phyloP scores from a whole-genome alignment of 768 basidiomycete genomes.

The Tephrocybe rancida region DNA sequence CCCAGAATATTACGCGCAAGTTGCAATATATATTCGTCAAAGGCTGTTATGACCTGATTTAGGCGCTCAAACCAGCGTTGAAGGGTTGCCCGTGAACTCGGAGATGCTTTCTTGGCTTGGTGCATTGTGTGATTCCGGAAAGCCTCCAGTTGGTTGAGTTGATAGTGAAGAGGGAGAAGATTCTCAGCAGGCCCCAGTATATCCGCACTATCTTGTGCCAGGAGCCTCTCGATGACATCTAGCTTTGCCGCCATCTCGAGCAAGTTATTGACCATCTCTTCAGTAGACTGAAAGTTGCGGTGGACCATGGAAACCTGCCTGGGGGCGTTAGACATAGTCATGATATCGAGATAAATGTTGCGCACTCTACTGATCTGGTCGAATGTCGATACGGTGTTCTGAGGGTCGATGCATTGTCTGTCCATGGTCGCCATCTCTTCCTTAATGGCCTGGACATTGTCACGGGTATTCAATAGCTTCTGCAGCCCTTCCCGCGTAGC shows the following conservation, averaged over 20 bases:
- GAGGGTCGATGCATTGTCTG: conserved; percentile 73
- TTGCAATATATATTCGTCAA: conserved; percentile 83
- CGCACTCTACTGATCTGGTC: conserved; percentile 94
- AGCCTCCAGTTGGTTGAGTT: conserved; percentile 87
- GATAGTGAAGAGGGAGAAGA: conserved; percentile 87
- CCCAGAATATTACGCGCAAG: conserved; percentile 77
- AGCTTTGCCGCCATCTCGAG: conserved; percentile 90
- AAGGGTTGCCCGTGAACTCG: conserved; percentile 67
- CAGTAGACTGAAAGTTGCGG: conserved; percentile 91
- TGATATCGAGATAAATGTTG: conserved; percentile 9
- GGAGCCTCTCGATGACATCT: conserved; percentile 74
- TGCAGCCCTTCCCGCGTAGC: conserved; percentile 87
- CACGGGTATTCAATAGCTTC: conserved; percentile 75
- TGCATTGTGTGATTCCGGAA: conserved; percentile 97
- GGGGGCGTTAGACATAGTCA: not conserved
- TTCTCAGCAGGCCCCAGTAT: conserved; percentile 88
- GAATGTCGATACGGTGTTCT: conserved; percentile 80
- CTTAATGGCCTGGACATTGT: conserved; percentile 78
- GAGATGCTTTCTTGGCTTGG: conserved; percentile 83
- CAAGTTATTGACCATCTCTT: conserved; percentile 94
- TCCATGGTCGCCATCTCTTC: conserved; percentile 87
- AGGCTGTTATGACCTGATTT: conserved; percentile 75
- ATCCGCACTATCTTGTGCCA: conserved; percentile 72
- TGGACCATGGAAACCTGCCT: conserved; percentile 93
- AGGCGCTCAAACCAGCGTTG: conserved; percentile 85